Conservation (phyloP, 345 rosid genomes). For the Kandelia obovata region DNA sequence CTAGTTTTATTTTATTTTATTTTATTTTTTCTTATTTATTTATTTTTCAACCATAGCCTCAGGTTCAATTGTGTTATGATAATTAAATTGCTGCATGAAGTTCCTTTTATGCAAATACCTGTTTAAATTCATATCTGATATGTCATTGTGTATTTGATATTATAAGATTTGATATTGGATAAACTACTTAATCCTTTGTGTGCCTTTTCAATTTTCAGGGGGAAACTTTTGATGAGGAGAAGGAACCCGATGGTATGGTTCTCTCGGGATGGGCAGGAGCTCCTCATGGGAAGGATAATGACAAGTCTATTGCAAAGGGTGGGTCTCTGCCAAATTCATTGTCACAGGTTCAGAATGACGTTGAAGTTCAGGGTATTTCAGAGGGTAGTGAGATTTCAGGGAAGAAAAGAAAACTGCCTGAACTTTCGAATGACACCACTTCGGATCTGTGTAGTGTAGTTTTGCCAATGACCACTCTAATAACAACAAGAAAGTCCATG, state of each 20-base stretch:
- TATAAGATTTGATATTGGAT: conserved; percentile 9
- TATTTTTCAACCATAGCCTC: too few relatives aligned
- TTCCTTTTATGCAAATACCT: too few relatives aligned
- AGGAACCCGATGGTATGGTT: conserved; percentile 93
- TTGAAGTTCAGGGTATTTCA: conserved; percentile 31
- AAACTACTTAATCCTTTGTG: background rate
- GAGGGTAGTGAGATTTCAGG: conserved; percentile 31
- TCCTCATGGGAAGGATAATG: conserved; percentile 38
- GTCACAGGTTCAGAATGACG: conserved; percentile 20
- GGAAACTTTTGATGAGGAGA: conserved; percentile 90
- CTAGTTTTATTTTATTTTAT: too few relatives aligned
- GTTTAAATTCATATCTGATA: background rate
- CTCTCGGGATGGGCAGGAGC: conserved; percentile 81
- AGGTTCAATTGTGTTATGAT: too few relatives aligned
- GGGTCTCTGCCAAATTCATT: conserved; percentile 48
- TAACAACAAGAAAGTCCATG: conserved; percentile 39
- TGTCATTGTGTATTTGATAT: background rate
- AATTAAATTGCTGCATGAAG: too few relatives aligned
- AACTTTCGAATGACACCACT: conserved; percentile 16
- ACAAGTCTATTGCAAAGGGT: conserved; percentile 41
- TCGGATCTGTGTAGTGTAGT: conserved; percentile 13
- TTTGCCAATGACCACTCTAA: conserved; percentile 18
- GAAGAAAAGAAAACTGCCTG: conserved; percentile 56
- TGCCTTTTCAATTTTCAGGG: conserved; percentile 28
- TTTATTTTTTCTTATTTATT: too few relatives aligned